A percentile compares a stretch with the other conserved stretches of the same genome.
Evolutionary conservation across 148 eudicot species (phyloP).

Genomic region (Pharnaceum exiguum): DNA sequence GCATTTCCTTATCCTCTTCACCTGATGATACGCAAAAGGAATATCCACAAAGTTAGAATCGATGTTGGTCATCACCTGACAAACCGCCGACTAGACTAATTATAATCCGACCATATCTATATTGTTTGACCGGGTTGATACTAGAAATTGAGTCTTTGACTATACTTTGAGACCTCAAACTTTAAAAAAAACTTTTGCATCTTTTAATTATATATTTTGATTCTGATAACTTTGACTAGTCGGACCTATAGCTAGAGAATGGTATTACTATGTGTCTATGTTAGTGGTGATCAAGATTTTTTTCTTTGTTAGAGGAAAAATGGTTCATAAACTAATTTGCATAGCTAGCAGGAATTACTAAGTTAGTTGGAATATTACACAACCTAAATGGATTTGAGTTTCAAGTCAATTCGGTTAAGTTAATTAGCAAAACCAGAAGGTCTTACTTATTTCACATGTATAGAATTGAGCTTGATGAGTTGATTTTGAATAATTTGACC

Average conservation of each 20-base stretch:
- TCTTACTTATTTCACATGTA: no score
- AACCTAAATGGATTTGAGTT: no score
- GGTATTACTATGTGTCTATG: background rate
- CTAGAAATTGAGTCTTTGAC: background rate
- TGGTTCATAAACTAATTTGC: no score
- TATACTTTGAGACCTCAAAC: conserved; percentile 17
- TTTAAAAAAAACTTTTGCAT: background rate
- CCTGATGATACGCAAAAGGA: no score
- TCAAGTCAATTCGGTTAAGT: no score
- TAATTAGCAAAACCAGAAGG: no score
- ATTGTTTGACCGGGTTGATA: conserved; percentile 15
- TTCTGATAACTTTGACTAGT: background rate
- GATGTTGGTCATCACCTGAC: background rate
- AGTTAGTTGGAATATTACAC: no score
- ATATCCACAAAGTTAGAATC: no score
- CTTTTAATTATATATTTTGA: background rate
- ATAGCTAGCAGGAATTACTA: no score
- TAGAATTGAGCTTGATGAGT: no score
- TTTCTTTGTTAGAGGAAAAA: background rate
- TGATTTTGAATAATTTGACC: no score
- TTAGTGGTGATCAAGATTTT: background rate
- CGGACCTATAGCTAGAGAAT: background rate
- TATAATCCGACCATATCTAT: conserved; percentile 3
- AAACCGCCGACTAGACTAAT: conserved; percentile 26
- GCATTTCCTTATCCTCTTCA: no score